Percentiles rank a stretch among this genome's conserved stretches.
These are phyloP conservation scores for Penicillium pulvis DNA, from an alignment of 495 filamentous ascomycete species.

Conservation along the genomic window DNA sequence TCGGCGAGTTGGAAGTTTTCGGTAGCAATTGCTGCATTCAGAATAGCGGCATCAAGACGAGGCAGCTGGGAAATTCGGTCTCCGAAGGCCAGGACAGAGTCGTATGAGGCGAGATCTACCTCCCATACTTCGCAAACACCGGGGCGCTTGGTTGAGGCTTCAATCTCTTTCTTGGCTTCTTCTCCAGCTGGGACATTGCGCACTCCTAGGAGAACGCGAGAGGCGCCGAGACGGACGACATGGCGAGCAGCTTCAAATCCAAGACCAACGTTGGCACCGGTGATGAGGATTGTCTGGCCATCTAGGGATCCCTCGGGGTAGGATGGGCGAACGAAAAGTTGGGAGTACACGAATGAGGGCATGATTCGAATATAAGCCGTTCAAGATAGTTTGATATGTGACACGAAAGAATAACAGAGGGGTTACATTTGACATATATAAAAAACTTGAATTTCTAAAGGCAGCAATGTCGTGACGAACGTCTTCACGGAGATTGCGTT, in stretches of 20 bases:
- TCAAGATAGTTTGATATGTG: neutral
- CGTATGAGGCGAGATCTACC: constrained; percentile 52
- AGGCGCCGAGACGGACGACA: constrained; percentile 46
- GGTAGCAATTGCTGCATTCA: constrained; percentile 49
- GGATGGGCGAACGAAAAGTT: constrained; percentile 44
- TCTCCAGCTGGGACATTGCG: constrained; percentile 52
- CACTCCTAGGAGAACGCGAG: constrained; percentile 56
- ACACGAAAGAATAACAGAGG: neutral
- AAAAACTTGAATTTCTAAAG: neutral
- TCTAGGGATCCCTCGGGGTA: constrained; percentile 38
- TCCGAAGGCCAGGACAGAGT: constrained; percentile 43
- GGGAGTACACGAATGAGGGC: constrained; percentile 43
- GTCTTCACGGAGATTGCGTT: neutral
- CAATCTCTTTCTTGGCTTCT: constrained; percentile 36
- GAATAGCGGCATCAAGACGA: constrained; percentile 43
- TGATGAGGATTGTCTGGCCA: constrained; percentile 52
- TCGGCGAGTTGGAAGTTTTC: constrained; percentile 28
- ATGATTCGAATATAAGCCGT: neutral
- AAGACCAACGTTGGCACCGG: constrained; percentile 55
- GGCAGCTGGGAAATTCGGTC: constrained; percentile 34
- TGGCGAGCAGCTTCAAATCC: constrained; percentile 53
- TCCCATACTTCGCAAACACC: constrained; percentile 54
- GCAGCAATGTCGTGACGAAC: constrained; percentile 1
- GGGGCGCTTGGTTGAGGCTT: constrained; percentile 29
- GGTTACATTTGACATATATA: neutral